Base-by-base conservation (phyloP, 257 asterid species). In the Cinchona pubescens region DNA sequence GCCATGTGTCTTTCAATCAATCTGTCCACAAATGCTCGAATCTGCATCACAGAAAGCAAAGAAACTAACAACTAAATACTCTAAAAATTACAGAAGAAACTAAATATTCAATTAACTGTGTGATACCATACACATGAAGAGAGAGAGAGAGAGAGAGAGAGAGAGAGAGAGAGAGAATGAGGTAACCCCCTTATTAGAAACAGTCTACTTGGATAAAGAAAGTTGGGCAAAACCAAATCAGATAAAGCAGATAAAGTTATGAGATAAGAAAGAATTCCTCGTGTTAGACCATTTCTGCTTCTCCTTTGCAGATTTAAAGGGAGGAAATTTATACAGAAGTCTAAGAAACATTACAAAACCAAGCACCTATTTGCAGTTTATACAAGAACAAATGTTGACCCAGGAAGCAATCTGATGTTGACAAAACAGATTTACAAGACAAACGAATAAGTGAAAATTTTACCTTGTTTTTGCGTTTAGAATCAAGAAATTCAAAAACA, bases 391-490 rank as follows among this genome's bases (percentile, higher is more conserved):
- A 6, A 7, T 13, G 42, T 45, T 45, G 42, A 69, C 59, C 29
- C 11, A 1, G 23, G 42, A 53, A 25, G 75, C 66, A 19, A 79
- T 37, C 25, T 18, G 29, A 71, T 37, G 64, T 63, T 25, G 58
- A 49, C 64, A 49, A 62, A 13, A 46, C 40, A 43, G 13, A 58
- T 42, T 34, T 27, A 42, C 15, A 43, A 60, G 58, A 37, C 66
- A 25, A 68, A 66, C 19, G 74, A 76, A 66, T 53, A 69, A 30
- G 55, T 64, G 80, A 29, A 53, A 49, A 25, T 76, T 19, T n/a
- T 23, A 92, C 99, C 99, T 95, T 95, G 88, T 91, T 95, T 82
- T 95, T 95, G 80, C 99, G 99, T 84, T 90, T 95, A 84, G 69
- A 89, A 91, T 95, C 99, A 77, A 95, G 98, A 89, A 95, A 95